phyloP scores from a whole-genome alignment of 78 protist species.

The Polysphondylium violaceum region DNA sequence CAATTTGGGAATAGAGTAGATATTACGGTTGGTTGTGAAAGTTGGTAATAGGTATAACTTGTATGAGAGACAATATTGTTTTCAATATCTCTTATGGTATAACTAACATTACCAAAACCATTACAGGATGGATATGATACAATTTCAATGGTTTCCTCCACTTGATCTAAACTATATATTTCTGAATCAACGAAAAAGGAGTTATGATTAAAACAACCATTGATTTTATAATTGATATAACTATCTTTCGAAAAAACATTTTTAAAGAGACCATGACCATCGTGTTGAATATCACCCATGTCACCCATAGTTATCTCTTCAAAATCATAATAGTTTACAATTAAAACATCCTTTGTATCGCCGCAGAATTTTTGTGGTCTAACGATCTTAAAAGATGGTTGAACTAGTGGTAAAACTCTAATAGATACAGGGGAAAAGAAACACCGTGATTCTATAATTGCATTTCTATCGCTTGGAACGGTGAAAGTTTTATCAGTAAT shows the following conservation, averaged over 20 bases:
- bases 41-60: too few relatives aligned
- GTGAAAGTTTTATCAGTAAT: too few relatives aligned
- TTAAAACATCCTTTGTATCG: neutral
- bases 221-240: neutral
- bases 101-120: neutral
- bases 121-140: neutral
- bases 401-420: neutral
- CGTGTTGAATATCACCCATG: neutral
- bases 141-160: neutral
- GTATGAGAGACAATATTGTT: neutral
- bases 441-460: neutral
- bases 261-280: neutral
- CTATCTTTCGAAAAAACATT: neutral
- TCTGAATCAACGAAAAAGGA: too few relatives aligned
- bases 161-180: too few relatives aligned
- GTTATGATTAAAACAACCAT: too few relatives aligned
- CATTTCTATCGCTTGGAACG: too few relatives aligned
- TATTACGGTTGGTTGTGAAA: too few relatives aligned
- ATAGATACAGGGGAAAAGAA: neutral
- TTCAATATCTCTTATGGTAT: neutral
- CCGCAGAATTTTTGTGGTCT: neutral
- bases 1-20: too few relatives aligned
- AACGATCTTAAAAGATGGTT: neutral
- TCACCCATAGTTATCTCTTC: neutral
- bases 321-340: neutral